Percentiles rank a stretch among this genome's conserved stretches.
Evolutionary conservation across 352 stramenopile species (phyloP).

Genomic region (Elongisporangium undulatum): DNA sequence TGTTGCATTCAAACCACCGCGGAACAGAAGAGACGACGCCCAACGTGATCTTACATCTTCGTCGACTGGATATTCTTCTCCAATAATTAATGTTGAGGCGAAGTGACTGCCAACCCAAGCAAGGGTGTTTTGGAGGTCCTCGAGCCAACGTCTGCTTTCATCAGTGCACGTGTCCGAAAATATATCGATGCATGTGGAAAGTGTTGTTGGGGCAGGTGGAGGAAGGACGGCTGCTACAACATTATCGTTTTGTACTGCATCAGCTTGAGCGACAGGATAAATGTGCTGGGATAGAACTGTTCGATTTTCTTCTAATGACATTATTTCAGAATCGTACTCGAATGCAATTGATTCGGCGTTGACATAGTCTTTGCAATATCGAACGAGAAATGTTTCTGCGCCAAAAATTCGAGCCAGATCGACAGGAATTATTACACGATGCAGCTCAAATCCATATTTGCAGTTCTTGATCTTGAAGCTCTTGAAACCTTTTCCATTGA

Average conservation of each 20-base stretch:
- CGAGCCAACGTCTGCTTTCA: constrained; percentile 38
- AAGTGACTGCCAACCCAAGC: constrained; percentile 59
- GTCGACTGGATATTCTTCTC: constrained; percentile 13
- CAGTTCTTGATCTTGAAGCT: constrained; percentile 29
- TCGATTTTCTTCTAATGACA: constrained; percentile 36
- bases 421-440: constrained; percentile 28
- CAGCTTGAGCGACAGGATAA: constrained; percentile 16
- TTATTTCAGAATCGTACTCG: constrained; percentile 19
- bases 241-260: constrained; percentile 3
- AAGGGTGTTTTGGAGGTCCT: constrained; percentile 64
- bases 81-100: constrained; percentile 49
- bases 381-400: constrained; percentile 35
- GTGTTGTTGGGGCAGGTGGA: constrained; percentile 3
- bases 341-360: constrained; percentile 4
- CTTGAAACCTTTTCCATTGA: constrained; percentile 14
- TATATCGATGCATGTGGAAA: constrained; percentile 6
- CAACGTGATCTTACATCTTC: constrained; percentile 32
- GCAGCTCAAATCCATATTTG: constrained; percentile 18
- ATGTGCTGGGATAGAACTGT: constrained; percentile 62
- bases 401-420: constrained; percentile 46
- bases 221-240: constrained; percentile 2
- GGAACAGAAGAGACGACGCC: constrained; percentile 49
- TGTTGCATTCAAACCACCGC: constrained; percentile 40
- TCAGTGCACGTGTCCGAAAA: constrained; percentile 16
- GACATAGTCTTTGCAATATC: constrained; percentile 6